Base-by-base conservation (phyloP, 2,329 filamentous ascomycete genomes). In the Epichloe hybrida region DNA sequence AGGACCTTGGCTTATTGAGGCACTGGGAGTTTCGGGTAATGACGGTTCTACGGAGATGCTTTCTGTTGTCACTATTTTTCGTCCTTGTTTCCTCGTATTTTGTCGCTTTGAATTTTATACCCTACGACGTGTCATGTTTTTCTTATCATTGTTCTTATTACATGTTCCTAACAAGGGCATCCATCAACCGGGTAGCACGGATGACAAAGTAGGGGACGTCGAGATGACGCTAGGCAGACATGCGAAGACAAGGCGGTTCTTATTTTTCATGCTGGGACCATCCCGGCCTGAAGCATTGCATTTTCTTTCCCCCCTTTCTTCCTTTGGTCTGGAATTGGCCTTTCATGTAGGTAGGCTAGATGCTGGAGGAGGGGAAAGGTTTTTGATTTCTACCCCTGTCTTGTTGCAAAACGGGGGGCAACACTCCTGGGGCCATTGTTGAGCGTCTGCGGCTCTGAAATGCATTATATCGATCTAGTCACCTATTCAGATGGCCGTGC, bases 21-120 rank as follows among this genome's bases (percentile, higher is more conserved):
- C 15, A 37, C 49, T 37, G 46, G 53, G 55, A 55, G 57, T 56
- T 58, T 36, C 41, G 53, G 56, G 46, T 46, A 27, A 48, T 37
- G 47, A 48, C 20, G 48, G 31, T 50, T 35, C n/a, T 43, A 46
- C 49, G 53, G 46, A 47, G 47, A 48, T 52, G 51, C 45, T 52
- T 43, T 50, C 46, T 40, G 21, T 42, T 20, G 20, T 23, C 20
- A 5, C 20, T 36, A 23, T 5, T 51, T 37, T 49, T 46, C 31
- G 21, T 15, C 11, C n/a, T 27, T 17, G 6, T 13, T 35, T 40
- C 47, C 50, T 46, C 44, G 17, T 17, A 17, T 17, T 38, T 31
- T 35, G 21, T 34, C 21, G 12, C 20, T 42, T 11, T 20, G 36
- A 20, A n/a, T 48, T 48, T 49, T 56, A 50, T 55, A 53, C 51